A percentile compares a stretch with the other conserved stretches of the same genome.
These are phyloP conservation scores for Phaeotremella fagi DNA, from an alignment of 768 basidiomycete species.

Conservation along the genomic window DNA sequence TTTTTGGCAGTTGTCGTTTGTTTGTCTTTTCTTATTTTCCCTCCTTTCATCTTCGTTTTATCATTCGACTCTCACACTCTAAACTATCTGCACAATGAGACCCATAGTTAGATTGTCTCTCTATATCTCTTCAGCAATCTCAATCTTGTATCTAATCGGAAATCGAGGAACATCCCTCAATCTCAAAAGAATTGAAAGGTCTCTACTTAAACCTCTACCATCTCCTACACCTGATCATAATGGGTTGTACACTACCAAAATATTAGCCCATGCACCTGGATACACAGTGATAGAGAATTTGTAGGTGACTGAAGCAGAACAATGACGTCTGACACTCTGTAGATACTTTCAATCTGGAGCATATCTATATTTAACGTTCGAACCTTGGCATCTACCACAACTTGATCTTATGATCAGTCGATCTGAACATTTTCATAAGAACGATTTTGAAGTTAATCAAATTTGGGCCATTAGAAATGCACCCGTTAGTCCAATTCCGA, in stretches of 20 bases:
- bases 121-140: too few species aligned
- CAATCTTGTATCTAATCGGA: too few species aligned
- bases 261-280: constrained; percentile 27
- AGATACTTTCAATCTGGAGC: constrained; percentile 27
- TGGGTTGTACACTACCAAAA: constrained; percentile 8
- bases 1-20: too few species aligned
- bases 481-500: constrained; percentile 10
- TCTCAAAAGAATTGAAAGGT: too few species aligned
- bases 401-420: not conserved
- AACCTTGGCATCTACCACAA: constrained; percentile 23
- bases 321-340: not conserved
- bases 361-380: constrained; percentile 24
- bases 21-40: too few species aligned
- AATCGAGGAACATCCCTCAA: too few species aligned
- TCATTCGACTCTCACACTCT: too few species aligned
- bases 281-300: constrained; percentile 29
- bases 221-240: too few species aligned
- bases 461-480: constrained; percentile 4
- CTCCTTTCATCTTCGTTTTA: too few species aligned
- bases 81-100: too few species aligned
- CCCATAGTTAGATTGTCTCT: too few species aligned
- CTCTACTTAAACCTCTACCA: too few species aligned
- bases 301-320: constrained; percentile 5
- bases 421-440: not conserved
- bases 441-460: not conserved